Evolutionary conservation across 768 basidiomycete species (phyloP).

Genomic region (Lactarius indigo): DNA sequence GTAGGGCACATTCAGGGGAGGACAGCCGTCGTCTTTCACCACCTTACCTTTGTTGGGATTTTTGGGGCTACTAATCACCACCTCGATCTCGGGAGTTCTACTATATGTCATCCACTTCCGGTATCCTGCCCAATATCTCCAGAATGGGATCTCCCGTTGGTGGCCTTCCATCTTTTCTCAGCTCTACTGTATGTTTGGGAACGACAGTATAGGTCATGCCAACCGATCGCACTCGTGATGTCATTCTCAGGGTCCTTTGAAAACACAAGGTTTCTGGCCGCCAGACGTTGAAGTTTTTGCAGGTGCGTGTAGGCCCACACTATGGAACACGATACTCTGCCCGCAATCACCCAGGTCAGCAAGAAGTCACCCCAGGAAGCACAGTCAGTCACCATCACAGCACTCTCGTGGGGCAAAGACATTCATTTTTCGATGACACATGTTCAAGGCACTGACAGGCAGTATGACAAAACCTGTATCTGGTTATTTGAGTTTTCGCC

Average conservation of each 20-base stretch:
- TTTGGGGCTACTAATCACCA: slow-evolving; percentile 14
- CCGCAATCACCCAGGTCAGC: neutral
- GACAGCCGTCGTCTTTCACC: neutral
- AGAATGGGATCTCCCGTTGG: neutral
- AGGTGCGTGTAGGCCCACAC: neutral
- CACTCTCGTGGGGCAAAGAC: neutral
- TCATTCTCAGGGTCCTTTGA: neutral
- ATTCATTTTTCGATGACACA: neutral
- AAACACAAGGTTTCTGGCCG: neutral
- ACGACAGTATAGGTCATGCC: neutral
- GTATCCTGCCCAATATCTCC: neutral
- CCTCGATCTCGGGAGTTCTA: neutral
- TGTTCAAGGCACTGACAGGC: neutral
- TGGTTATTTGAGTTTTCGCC: neutral
- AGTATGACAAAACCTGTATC: neutral
- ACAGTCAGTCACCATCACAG: neutral
- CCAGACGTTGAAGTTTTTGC: neutral
- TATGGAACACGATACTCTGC: neutral
- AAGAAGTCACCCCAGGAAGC: neutral
- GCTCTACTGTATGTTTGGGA: neutral
- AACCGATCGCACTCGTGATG: neutral
- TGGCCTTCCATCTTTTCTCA: neutral
- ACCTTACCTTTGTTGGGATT: neutral
- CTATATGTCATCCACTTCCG: neutral
- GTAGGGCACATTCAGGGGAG: neutral